These are phyloP conservation scores for Scedosporium minutisporum DNA, from an alignment of 2,329 filamentous ascomycete genomes.

Conservation along the genomic window DNA sequence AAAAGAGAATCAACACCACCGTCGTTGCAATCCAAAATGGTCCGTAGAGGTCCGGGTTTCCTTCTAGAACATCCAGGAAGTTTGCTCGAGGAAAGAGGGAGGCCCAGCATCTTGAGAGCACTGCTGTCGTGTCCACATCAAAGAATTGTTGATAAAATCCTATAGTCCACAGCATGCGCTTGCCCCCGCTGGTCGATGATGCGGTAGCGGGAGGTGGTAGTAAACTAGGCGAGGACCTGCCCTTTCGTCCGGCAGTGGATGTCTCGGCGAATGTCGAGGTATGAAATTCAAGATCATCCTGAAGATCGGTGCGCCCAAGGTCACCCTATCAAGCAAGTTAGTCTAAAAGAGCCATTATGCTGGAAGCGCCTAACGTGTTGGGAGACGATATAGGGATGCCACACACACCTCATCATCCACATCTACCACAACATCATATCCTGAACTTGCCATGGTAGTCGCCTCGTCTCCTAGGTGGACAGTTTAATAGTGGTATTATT, in stretches of 20 bases:
- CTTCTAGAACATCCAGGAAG: slow-evolving; percentile 94
- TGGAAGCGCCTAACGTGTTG: neutral
- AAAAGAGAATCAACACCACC: slow-evolving; percentile 87
- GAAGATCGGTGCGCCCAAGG: slow-evolving; percentile 93
- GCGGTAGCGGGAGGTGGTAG: slow-evolving; percentile 51
- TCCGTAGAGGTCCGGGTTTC: slow-evolving; percentile 92
- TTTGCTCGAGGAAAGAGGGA: slow-evolving; percentile 86
- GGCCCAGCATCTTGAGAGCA: slow-evolving; percentile 76
- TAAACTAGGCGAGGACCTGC: slow-evolving; percentile 35
- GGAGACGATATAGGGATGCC: neutral
- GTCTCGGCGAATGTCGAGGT: slow-evolving; percentile 71
- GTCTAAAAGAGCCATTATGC: slow-evolving; percentile 9
- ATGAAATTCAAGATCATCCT: slow-evolving; percentile 99
- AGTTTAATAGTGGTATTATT: neutral
- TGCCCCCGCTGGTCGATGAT: slow-evolving; percentile 34
- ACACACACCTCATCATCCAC: slow-evolving; percentile 78
- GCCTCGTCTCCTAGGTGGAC: neutral
- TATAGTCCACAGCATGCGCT: slow-evolving; percentile 86
- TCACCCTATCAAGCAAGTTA: slow-evolving; percentile 57
- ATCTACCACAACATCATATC: slow-evolving; percentile 97
- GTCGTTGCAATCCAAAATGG: slow-evolving; percentile 99
- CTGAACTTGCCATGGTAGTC: slow-evolving; percentile 63
- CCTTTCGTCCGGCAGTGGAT: slow-evolving; percentile 38
- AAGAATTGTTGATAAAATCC: slow-evolving; percentile 97
- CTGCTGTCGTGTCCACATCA: slow-evolving; percentile 89